Percentiles rank a stretch among this genome's conserved stretches.
phyloP scores from a whole-genome alignment of 176 grass and related monocot genomes.

The Typha latifolia region DNA sequence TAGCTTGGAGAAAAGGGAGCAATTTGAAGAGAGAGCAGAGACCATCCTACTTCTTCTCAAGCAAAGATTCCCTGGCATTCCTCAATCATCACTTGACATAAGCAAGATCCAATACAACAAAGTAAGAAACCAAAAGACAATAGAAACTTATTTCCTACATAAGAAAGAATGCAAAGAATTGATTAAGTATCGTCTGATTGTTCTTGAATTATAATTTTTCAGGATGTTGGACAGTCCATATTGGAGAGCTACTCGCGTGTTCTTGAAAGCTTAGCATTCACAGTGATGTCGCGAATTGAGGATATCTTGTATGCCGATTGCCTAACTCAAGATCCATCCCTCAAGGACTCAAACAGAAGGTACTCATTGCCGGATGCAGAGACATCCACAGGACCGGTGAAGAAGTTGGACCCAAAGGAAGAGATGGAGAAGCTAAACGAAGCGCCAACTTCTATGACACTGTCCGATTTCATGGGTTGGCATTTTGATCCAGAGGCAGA shows the following conservation, averaged over 20 bases:
- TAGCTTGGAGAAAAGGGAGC: slow-evolving; percentile 91
- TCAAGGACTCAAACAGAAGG: slow-evolving; percentile 18
- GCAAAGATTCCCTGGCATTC: slow-evolving; percentile 86
- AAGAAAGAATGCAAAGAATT: background rate
- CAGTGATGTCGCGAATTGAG: slow-evolving; percentile 80
- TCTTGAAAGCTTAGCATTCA: slow-evolving; percentile 84
- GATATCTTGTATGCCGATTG: slow-evolving; percentile 67
- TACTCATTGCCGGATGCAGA: background rate
- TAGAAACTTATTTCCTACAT: background rate
- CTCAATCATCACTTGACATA: slow-evolving; percentile 75
- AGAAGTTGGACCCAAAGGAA: background rate
- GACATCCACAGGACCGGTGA: background rate
- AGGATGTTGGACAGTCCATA: slow-evolving; percentile 86
- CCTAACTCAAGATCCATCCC: slow-evolving; percentile 30
- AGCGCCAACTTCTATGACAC: slow-evolving; percentile 31
- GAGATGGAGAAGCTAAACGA: slow-evolving; percentile 24
- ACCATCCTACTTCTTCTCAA: slow-evolving; percentile 88
- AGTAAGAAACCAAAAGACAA: slow-evolving; percentile 24
- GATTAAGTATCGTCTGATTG: background rate
- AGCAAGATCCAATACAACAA: slow-evolving; percentile 96
- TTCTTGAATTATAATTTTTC: background rate
- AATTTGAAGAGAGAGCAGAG: slow-evolving; percentile 95
- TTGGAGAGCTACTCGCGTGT: slow-evolving; percentile 93
- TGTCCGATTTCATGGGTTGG: slow-evolving; percentile 87
- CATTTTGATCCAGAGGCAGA: slow-evolving; percentile 22